Evolutionary conservation across 148 eudicot species (phyloP), one percentile per base, ranked within the genome.

Genomic region (Rheum nobile): DNA sequence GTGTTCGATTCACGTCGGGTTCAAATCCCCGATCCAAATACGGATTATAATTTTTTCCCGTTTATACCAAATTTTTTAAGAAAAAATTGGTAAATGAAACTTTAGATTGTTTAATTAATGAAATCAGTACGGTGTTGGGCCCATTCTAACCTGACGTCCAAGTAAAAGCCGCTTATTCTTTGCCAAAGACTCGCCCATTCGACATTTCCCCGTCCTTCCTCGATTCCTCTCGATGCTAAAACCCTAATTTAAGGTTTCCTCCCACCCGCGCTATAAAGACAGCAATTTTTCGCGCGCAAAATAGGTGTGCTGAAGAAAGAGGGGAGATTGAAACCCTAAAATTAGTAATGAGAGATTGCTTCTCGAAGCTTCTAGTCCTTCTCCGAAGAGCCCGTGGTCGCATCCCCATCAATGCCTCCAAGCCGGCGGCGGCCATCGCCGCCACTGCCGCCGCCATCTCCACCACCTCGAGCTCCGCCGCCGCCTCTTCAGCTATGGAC

Each of bases 1-100:
- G 84, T 84, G 87, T 84, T 84, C 84, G 84, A 84, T 84, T 84
- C 84, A 84, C 87, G 87, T 84, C 79, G 81, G 83, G 84, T 84
- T 84, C 87, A 84, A 79, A 24, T 0, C 42, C 81, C 81, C 81
- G 76, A 38, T 81, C 9, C 55, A 50, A 5, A 50, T 24, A 26
- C 67, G 67, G 32, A 26, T 57, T 24, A 26, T 26, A 1, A 8
- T 26, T 22, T 57, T 26, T 55, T 55, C 0, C 10, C 21, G 1
- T 17, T 46, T 2, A n/a, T n/a, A n/a, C n/a, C n/a, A n/a, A n/a
- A n/a, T n/a, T n/a, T n/a, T n/a, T n/a, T n/a, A n/a, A n/a, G n/a
- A n/a, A n/a, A n/a, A n/a, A n/a, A n/a, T n/a, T n/a, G n/a, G n/a
- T 2, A 9, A 8, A 44, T 12, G 16, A 16, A 16, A n/a, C n/a